Evolutionary conservation across 306 rosid species (phyloP).

Genomic region (Rosa persica): DNA sequence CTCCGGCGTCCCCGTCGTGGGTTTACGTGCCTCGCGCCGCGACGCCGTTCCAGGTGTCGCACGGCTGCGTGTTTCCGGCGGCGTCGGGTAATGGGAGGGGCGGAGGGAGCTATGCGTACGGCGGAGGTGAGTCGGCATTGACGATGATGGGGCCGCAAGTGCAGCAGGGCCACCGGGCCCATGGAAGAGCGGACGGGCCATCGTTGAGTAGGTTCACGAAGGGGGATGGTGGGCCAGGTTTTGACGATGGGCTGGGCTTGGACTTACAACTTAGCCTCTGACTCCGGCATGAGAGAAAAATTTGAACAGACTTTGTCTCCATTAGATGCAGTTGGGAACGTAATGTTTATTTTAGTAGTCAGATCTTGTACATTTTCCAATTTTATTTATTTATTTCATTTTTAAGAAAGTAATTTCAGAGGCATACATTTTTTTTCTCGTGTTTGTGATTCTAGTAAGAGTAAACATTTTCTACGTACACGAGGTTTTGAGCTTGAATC

Average conservation of each 20-base stretch:
- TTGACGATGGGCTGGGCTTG: conserved; percentile 82
- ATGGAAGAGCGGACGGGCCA: conserved; percentile 55
- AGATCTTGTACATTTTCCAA: conserved; percentile 58
- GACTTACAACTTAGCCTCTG: conserved; percentile 81
- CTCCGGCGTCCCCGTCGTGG: conserved; percentile 52
- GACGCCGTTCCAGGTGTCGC: conserved; percentile 85
- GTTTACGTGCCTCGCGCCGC: conserved; percentile 64
- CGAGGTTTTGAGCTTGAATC: background rate
- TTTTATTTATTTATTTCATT: conserved; percentile 37
- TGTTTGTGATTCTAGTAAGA: too few relatives aligned
- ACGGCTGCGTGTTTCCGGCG: conserved; percentile 71
- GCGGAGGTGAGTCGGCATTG: conserved; percentile 50
- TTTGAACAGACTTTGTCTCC: background rate
- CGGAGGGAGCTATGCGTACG: conserved; percentile 44
- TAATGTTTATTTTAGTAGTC: conserved; percentile 20
- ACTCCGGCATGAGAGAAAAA: background rate
- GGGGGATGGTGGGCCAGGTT: conserved; percentile 64
- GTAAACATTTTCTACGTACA: too few relatives aligned
- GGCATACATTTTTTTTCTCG: background rate
- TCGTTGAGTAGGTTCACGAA: conserved; percentile 74
- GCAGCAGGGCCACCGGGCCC: conserved; percentile 48
- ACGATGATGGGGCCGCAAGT: conserved; percentile 51
- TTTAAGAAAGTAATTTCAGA: conserved; percentile 34
- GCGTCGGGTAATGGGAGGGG: conserved; percentile 45
- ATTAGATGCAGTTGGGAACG: conserved; percentile 14